phyloP scores from a whole-genome alignment of 768 basidiomycete genomes.

The Mycena haematopus region DNA sequence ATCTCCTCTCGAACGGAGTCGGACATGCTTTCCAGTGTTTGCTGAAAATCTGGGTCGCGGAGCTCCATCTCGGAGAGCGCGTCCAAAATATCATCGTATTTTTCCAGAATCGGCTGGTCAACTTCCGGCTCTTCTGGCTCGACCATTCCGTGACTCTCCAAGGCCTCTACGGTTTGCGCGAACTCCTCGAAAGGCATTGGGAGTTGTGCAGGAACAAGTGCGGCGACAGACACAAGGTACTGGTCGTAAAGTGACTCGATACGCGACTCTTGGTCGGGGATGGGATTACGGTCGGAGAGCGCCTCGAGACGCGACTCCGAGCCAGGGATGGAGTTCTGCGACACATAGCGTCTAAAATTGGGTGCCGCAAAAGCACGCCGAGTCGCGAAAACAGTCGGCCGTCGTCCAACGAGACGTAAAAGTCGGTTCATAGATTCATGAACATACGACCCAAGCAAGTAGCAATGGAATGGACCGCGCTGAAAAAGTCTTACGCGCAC shows the following conservation, averaged over 20 bases:
- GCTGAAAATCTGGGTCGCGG: constrained; percentile 1
- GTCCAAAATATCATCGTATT: constrained; percentile 14
- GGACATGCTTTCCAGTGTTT: constrained; percentile 5
- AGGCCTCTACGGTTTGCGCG: not conserved
- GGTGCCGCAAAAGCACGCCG: constrained; percentile 4
- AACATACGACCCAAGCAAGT: no score
- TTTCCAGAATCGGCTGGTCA: not conserved
- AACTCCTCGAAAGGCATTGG: constrained; percentile 26
- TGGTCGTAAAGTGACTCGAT: constrained; percentile 20
- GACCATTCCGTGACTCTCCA: not conserved
- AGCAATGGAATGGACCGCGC: no score
- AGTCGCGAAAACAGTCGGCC: constrained; percentile 11
- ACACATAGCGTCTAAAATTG: constrained; percentile 11
- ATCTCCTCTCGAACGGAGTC: not conserved
- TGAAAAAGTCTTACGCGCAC: no score
- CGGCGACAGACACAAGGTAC: constrained; percentile 4
- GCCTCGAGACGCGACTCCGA: constrained; percentile 18
- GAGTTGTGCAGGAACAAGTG: not conserved
- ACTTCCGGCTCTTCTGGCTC: not conserved
- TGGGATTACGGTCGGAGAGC: constrained; percentile 5
- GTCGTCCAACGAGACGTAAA: constrained; percentile 22
- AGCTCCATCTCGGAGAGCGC: constrained; percentile 15
- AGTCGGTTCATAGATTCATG: constrained; percentile 27
- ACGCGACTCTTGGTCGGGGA: not conserved
- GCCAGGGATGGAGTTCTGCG: constrained; percentile 6